A percentile compares a stretch with the other conserved stretches of the same genome.
Evolutionary conservation across 768 basidiomycete species (phyloP).

Genomic region (Gloeophyllum trabeum): DNA sequence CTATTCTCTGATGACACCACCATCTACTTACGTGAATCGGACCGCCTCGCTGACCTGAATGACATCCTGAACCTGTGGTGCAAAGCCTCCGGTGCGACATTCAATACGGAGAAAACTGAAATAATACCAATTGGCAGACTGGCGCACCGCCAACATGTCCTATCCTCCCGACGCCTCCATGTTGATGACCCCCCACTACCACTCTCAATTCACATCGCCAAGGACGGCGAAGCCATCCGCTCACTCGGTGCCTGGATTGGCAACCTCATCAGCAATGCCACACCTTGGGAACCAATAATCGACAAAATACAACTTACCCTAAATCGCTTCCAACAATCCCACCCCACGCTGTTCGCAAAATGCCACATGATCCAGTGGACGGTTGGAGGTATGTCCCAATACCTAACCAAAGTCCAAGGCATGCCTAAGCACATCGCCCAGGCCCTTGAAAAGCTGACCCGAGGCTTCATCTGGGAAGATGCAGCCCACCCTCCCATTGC

Average conservation of each 20-base stretch:
- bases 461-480: constrained; percentile 11
- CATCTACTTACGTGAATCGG: constrained; percentile 6
- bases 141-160: no score
- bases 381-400: constrained; percentile 15
- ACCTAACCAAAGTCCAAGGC: constrained; percentile 16
- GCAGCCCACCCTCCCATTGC: not conserved
- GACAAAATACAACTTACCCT: constrained; percentile 12
- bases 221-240: no score
- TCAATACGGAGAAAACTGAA: no score
- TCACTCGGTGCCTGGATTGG: no score
- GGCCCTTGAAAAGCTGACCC: constrained; percentile 7
- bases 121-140: no score
- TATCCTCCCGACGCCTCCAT: no score
- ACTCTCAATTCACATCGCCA: no score
- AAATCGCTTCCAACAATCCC: constrained; percentile 1
- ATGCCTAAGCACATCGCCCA: constrained; percentile 14
- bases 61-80: constrained; percentile 10
- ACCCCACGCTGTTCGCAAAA: constrained; percentile 11
- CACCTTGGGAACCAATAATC: constrained; percentile 8
- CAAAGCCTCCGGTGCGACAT: no score
- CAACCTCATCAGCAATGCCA: constrained; percentile 1
- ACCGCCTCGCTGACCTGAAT: constrained; percentile 7
- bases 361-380: constrained; percentile 11
- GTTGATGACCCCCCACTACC: no score
- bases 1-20: constrained; percentile 19